Conservation (phyloP, 371 early-diverging fungal species). For the Mortierella sp. region DNA sequence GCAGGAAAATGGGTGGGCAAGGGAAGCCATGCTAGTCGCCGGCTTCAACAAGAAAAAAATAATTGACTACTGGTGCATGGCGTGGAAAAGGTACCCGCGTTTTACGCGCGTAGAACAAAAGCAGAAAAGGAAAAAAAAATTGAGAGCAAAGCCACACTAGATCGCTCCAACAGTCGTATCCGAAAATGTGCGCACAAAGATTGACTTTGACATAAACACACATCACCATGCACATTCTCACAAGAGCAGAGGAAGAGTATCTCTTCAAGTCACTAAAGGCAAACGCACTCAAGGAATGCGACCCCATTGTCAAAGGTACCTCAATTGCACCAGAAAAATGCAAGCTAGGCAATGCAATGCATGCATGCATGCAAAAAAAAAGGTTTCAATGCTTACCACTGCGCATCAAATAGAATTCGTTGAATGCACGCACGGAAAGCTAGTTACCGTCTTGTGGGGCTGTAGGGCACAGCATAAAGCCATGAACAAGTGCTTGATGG, state of each 20-base stretch:
- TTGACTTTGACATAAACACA: no score
- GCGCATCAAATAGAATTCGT: constrained; percentile 68
- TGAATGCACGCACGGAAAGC: constrained; percentile 74
- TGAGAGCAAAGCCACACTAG: no score
- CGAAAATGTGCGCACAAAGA: no score
- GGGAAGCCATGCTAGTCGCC: no score
- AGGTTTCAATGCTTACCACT: not conserved
- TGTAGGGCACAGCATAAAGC: constrained; percentile 72
- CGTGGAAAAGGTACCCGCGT: no score
- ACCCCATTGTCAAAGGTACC: constrained; percentile 70
- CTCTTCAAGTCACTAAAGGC: constrained; percentile 74
- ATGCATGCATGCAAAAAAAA: no score
- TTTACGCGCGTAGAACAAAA: no score
- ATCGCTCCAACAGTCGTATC: no score
- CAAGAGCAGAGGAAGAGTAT: constrained; percentile 71
- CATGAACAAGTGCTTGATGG: constrained; percentile 80
- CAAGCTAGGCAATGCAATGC: not conserved
- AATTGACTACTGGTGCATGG: no score
- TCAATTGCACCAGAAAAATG: not conserved
- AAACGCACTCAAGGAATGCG: constrained; percentile 72
- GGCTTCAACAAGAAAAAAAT: no score
- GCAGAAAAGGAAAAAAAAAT: no score
- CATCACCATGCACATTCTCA: constrained; percentile 65
- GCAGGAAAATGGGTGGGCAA: no score
- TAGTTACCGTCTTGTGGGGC: constrained; percentile 75